phyloP scores from a whole-genome alignment of 2,329 filamentous ascomycete genomes.

The Lachnellula willkommii region DNA sequence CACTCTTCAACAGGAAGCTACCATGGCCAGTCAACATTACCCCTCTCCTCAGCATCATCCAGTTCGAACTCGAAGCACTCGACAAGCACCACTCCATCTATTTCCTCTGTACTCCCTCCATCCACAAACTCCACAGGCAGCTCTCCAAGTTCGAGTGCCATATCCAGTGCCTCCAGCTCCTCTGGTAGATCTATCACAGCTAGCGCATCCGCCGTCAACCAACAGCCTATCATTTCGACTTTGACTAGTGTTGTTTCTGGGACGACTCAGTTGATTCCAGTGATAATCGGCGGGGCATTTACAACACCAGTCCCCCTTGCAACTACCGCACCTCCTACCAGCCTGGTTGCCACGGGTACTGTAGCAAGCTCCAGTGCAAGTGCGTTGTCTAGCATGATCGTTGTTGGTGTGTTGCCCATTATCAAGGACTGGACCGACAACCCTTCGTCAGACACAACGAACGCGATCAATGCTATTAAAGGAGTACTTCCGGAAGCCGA shows the following conservation, averaged over 20 bases:
- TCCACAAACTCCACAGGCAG: background rate
- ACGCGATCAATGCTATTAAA: background rate
- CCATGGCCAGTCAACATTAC: too few species aligned
- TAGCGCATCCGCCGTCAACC: background rate
- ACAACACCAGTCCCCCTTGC: background rate
- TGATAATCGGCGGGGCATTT: background rate
- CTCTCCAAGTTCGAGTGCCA: background rate
- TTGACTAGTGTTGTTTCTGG: background rate
- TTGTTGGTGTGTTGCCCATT: background rate
- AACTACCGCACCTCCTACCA: background rate
- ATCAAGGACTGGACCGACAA: background rate
- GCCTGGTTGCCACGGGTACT: background rate
- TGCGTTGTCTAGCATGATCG: background rate
- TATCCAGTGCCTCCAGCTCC: background rate
- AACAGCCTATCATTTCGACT: background rate
- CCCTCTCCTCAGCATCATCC: background rate
- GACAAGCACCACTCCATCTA: background rate
- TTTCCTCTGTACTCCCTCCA: background rate
- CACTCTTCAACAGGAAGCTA: too few species aligned
- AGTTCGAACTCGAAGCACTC: background rate
- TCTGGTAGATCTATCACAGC: background rate
- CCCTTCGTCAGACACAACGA: background rate
- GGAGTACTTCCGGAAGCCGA: background rate
- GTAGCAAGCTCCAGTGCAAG: background rate
- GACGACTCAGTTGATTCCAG: background rate